These are phyloP conservation scores for Centella asiatica DNA, from an alignment of 129 eudicot species.

Conservation along the genomic window DNA sequence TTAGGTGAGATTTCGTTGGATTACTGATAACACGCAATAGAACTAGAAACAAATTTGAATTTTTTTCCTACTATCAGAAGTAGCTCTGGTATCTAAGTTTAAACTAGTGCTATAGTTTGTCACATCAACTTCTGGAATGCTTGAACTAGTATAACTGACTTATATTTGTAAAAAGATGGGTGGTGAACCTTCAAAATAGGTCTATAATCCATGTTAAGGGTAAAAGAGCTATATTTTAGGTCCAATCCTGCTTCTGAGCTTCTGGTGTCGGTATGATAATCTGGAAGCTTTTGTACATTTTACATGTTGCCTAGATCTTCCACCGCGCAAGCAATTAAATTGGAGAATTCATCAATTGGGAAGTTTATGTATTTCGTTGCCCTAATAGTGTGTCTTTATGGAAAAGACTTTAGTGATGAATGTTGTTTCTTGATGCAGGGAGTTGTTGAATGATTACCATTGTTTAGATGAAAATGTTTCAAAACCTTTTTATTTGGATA, in stretches of 20 bases:
- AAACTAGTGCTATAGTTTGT: not conserved
- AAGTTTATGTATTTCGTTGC: no score
- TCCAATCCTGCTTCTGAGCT: not conserved
- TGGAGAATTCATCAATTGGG: no score
- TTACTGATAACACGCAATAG: not conserved
- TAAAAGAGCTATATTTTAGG: no score
- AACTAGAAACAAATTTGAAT: not conserved
- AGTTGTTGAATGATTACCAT: conserved; percentile 8
- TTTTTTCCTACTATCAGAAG: not conserved
- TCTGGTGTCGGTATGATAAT: not conserved
- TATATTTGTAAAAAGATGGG: not conserved
- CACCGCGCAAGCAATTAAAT: no score
- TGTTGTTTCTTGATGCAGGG: conserved; percentile 31
- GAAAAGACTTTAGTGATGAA: conserved; percentile 1
- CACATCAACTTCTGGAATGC: not conserved
- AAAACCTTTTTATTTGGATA: conserved; percentile 3
- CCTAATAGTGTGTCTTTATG: no score
- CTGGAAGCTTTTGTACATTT: no score
- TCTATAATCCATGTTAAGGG: not conserved
- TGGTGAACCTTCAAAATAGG: not conserved
- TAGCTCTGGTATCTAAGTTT: not conserved
- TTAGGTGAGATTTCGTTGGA: not conserved
- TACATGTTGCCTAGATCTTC: no score
- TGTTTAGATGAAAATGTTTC: conserved; percentile 18
- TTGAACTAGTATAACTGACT: not conserved